phyloP scores from a whole-genome alignment of 1,139 yeast genomes.

The Kurtzmaniella quercitrusa region DNA sequence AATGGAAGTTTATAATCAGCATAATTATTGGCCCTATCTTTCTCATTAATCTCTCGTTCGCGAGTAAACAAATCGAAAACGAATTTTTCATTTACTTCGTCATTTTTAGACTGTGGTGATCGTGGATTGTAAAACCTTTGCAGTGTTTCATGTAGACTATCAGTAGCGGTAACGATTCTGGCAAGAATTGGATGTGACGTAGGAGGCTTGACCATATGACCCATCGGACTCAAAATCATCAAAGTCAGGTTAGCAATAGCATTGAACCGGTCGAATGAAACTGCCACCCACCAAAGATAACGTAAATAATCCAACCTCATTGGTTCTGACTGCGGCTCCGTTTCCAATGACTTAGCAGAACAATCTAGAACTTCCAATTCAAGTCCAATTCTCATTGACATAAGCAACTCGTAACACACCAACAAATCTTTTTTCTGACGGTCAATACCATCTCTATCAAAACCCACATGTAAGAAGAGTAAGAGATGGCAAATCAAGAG shows the following conservation, averaged over 20 bases:
- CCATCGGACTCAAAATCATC: slow-evolving; percentile 21
- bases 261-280: slow-evolving; percentile 29
- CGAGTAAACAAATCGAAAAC: not conserved
- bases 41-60: not conserved
- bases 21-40: not conserved
- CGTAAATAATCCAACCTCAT: slow-evolving; percentile 13
- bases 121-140: not conserved
- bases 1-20: not conserved
- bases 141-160: not conserved
- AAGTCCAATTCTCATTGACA: slow-evolving; percentile 29
- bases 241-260: slow-evolving; percentile 22
- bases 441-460: slow-evolving; percentile 30
- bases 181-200: slow-evolving; percentile 18
- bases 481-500: slow-evolving; percentile 25
- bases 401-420: slow-evolving; percentile 24
- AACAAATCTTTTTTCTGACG: slow-evolving; percentile 33
- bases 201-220: slow-evolving; percentile 28
- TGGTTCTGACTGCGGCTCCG: slow-evolving; percentile 10
- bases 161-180: slow-evolving; percentile 15
- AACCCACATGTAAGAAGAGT: slow-evolving; percentile 25
- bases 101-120: not conserved
- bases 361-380: slow-evolving; percentile 8
- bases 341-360: slow-evolving; percentile 9
- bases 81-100: not conserved
- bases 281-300: slow-evolving; percentile 35